A percentile compares a stretch with the other conserved stretches of the same genome.
Evolutionary conservation across 2,329 filamentous ascomycete genomes (phyloP).

Genomic region (Ustulina deusta): DNA sequence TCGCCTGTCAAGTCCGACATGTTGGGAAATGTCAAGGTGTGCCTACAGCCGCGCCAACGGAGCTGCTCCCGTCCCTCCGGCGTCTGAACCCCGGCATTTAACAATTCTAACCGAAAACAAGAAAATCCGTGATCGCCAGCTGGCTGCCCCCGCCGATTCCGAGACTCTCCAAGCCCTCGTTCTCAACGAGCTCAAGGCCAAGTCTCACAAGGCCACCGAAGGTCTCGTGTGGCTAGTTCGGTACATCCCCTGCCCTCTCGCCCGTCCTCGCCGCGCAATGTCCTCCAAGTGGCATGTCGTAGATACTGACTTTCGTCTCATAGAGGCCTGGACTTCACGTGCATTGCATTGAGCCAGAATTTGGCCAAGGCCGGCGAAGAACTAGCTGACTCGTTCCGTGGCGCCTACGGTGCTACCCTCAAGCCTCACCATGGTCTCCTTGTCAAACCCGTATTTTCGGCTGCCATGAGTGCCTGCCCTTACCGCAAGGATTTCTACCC

Average conservation of each 20-base stretch:
- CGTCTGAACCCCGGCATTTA: background rate
- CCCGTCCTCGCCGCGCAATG: slow-evolving; percentile 42
- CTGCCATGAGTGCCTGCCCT: slow-evolving; percentile 92
- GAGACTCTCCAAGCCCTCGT: slow-evolving; percentile 86
- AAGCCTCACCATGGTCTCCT: slow-evolving; percentile 92
- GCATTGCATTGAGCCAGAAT: slow-evolving; percentile 84
- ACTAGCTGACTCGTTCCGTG: slow-evolving; percentile 86
- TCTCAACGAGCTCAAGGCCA: slow-evolving; percentile 86
- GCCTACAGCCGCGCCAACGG: slow-evolving; percentile 34
- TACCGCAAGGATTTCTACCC: slow-evolving; percentile 94
- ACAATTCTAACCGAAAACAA: slow-evolving; percentile 53
- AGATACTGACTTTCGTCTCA: slow-evolving; percentile 24
- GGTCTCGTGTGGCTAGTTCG: slow-evolving; percentile 91
- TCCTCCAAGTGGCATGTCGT: slow-evolving; percentile 2
- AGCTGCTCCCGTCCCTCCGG: slow-evolving; percentile 11
- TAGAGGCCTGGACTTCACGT: slow-evolving; percentile 94
- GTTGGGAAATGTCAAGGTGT: slow-evolving; percentile 88
- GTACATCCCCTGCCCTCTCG: slow-evolving; percentile 59
- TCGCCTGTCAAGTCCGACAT: slow-evolving; percentile 92
- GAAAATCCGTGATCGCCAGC: slow-evolving; percentile 90
- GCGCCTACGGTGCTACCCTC: slow-evolving; percentile 85
- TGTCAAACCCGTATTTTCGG: slow-evolving; percentile 90
- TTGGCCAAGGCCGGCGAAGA: slow-evolving; percentile 75
- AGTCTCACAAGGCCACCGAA: slow-evolving; percentile 89
- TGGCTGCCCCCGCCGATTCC: slow-evolving; percentile 82